Conservation (phyloP, 495 filamentous ascomycete genomes). For the Aspergillus taichungensis region DNA sequence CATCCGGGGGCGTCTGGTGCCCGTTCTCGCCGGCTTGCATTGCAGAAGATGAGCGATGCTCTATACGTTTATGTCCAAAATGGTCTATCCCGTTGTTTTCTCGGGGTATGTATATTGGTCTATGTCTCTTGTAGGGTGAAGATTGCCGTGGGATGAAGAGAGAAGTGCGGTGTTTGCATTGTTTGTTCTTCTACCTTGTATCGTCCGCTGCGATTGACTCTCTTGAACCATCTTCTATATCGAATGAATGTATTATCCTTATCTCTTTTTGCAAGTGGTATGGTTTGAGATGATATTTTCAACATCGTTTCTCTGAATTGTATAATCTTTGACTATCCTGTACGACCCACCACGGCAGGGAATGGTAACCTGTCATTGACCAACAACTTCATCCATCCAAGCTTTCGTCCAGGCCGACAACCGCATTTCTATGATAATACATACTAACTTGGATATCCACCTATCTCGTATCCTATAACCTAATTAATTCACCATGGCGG, state of each 20-base stretch:
- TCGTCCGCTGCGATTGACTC: not conserved
- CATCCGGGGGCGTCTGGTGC: slow-evolving; percentile 20
- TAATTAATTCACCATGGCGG: slow-evolving; percentile 20
- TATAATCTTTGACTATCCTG: no score
- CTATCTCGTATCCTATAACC: not conserved
- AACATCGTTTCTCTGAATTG: no score
- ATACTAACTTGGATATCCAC: not conserved
- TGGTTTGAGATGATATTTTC: no score
- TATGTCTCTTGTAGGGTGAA: no score
- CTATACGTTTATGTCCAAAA: not conserved
- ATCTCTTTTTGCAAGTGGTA: no score
- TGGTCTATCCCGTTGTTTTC: not conserved
- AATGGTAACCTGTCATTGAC: no score
- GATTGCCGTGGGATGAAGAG: no score
- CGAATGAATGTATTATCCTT: no score
- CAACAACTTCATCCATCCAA: no score
- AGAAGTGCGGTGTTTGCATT: slow-evolving; percentile 11
- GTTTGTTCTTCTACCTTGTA: slow-evolving; percentile 6
- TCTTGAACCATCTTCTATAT: not conserved
- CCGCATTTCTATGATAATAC: not conserved
- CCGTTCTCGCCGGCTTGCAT: slow-evolving; percentile 20
- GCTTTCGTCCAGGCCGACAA: no score
- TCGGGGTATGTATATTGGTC: not conserved
- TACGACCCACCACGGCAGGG: no score
- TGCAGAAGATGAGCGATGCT: not conserved